Evolutionary conservation across 2,329 filamentous ascomycete genomes (phyloP).

Genomic region (Clarireedia paspali): DNA sequence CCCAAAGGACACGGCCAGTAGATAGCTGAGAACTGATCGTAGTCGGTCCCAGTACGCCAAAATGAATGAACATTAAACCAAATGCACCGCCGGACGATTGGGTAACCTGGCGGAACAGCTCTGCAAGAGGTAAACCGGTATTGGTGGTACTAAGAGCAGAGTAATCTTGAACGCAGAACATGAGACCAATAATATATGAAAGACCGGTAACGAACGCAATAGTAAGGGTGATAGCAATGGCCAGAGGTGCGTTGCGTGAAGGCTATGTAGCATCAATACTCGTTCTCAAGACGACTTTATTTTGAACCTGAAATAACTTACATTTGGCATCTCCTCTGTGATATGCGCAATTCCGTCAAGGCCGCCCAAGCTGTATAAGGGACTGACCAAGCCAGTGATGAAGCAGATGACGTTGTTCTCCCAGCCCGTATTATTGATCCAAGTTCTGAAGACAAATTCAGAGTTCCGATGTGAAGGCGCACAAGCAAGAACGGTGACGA

Average conservation of each 20-base stretch:
- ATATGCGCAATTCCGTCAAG: slow-evolving; percentile 57
- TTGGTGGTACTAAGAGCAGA: slow-evolving; percentile 42
- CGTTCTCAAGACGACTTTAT: not conserved
- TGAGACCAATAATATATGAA: slow-evolving; percentile 41
- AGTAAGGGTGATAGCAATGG: slow-evolving; percentile 40
- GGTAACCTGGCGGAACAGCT: slow-evolving; percentile 55
- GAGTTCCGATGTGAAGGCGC: slow-evolving; percentile 22
- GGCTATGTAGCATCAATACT: not conserved
- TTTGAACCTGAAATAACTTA: not conserved
- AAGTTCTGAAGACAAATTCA: slow-evolving; percentile 35
- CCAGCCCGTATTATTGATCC: slow-evolving; percentile 36
- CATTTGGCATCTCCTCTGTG: slow-evolving; percentile 51
- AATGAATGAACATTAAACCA: slow-evolving; percentile 43
- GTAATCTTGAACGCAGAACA: slow-evolving; percentile 49
- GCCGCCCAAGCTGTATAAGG: slow-evolving; percentile 57
- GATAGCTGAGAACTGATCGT: slow-evolving; percentile 50
- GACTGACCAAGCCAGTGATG: slow-evolving; percentile 53
- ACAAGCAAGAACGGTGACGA: slow-evolving; percentile 26
- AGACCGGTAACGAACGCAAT: slow-evolving; percentile 43
- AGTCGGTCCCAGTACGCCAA: slow-evolving; percentile 42
- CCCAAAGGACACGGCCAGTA: slow-evolving; percentile 52
- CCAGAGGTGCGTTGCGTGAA: slow-evolving; percentile 39
- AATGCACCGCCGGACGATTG: slow-evolving; percentile 42
- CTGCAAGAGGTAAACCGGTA: slow-evolving; percentile 54
- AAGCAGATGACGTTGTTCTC: slow-evolving; percentile 43